Evolutionary conservation across 805 yeast genomes (phyloP).

Genomic region (Wickerhamomyces kurtzmanii): DNA sequence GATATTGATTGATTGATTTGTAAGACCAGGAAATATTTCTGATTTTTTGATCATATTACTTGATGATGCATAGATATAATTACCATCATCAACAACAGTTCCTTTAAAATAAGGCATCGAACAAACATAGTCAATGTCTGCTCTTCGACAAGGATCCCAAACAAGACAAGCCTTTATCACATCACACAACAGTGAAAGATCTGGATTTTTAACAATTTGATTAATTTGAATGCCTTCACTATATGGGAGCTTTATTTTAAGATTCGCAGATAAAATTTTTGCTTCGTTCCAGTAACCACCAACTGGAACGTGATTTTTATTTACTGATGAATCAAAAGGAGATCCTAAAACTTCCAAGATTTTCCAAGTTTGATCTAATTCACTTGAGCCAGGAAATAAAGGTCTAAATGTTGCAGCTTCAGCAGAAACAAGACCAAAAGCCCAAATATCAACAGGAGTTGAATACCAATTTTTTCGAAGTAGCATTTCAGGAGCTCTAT

Average conservation of each 20-base stretch:
- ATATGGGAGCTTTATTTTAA: constrained; percentile 50
- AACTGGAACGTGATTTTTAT: constrained; percentile 27
- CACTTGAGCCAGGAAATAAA: constrained; percentile 75
- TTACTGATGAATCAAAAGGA: constrained; percentile 33
- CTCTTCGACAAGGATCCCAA: constrained; percentile 75
- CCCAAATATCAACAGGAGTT: constrained; percentile 76
- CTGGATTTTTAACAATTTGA: constrained; percentile 34
- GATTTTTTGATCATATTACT: too few relatives aligned
- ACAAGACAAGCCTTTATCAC: constrained; percentile 37
- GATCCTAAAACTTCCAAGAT: constrained; percentile 65
- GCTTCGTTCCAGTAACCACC: constrained; percentile 78
- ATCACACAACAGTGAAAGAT: constrained; percentile 24
- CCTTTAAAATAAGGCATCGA: constrained; percentile 44
- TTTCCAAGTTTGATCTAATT: constrained; percentile 67
- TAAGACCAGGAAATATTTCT: too few relatives aligned
- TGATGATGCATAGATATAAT: too few relatives aligned
- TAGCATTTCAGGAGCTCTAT: constrained; percentile 73
- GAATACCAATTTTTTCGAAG: constrained; percentile 55
- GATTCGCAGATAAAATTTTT: constrained; percentile 32
- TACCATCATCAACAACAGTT: constrained; percentile 25
- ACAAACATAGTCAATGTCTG: constrained; percentile 38
- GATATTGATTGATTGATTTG: too few relatives aligned
- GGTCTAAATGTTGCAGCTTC: constrained; percentile 70
- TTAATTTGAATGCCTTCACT: constrained; percentile 39
- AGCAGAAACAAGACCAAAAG: constrained; percentile 71